Evolutionary conservation across 2,329 filamentous ascomycete species (phyloP), one percentile per base, ranked within the genome.

Genomic region (Diaporthe vaccinii): DNA sequence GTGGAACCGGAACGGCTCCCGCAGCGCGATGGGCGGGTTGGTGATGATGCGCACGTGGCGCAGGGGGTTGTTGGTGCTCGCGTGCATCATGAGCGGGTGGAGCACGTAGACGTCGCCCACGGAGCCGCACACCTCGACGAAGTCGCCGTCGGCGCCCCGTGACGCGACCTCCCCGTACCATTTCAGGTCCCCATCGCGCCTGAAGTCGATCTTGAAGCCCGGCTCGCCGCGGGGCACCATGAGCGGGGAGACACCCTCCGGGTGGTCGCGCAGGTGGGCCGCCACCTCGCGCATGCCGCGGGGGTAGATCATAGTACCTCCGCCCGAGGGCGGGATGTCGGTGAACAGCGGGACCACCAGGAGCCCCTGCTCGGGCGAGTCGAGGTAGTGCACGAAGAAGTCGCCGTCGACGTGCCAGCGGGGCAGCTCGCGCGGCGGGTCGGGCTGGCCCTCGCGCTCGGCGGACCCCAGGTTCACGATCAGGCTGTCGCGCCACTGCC

Each of bases 351-450:
- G 92, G 55, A 93, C 93, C 17, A 94, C 91, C 1, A 94, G 85
- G 20, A 94, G 83, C 0, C 87, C 93, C 81, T 94, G 93, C 83
- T 94, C 93, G 0, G 90, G 90, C 28, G 89, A 92, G 80, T 94
- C 92, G 49, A 94, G 88, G 78, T 92, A 94, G 84, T 94, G 92
- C 7, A 92, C 87, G 81, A 94, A 94, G 82, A 93, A 94, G 78
- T 94, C 92, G 12, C 92, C 92, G 82, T 94, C 92, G 25, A 93
- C 91, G 82, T 94, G 92, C 92, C 92, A 94, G 31, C 85, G 85
- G 10, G 85, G 79, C 31, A 93, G 83, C 0, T 90, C 86, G 69
- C 87, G 85, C 0, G 91, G 91, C 49, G 86, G 82, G 4, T 87
- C 82, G 12, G 86, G 85, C 68, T 85, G 85, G 7, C 88, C 87